Evolutionary conservation across 176 grass and related monocot species (phyloP), one percentile per base, ranked within the genome.

Genomic region (Poa pratensis): DNA sequence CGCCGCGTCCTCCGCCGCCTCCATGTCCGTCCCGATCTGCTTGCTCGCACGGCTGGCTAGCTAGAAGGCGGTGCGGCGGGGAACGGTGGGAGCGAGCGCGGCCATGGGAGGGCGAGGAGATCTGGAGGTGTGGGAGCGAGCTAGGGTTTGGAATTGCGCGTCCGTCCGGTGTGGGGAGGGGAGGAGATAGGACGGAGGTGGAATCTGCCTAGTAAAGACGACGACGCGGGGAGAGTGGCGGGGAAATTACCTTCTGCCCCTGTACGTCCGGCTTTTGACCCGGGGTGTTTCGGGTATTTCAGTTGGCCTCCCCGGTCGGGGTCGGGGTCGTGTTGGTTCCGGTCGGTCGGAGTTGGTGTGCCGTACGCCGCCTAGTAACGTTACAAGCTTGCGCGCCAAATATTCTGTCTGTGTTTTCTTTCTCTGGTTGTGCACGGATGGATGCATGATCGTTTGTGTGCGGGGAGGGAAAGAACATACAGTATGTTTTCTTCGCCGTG

Each of bases 41-140:
- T 37, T 45, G 42, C 40, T 45, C 9, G 42, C 42, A 1, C 42
- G 42, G 9, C 1, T 8, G 39, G 42, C 42, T 45, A 14, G 1
- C 43, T 73, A 73, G 70, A 1, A 27, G 23, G 11, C 42, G 7
- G 69, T 34, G 7, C 3, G 39, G 2, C 18, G 3, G 28, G 30
- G 17, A 18, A 16, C 15, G 13, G 61, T 7, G 0, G 61, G 0
- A 2, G 39, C 9, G 51, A 4, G 16, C 0, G 28, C 28, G 52
- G 88, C 88, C 88, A 85, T 90, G 61, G 8, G 52, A 35, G 37
- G 37, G 37, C 37, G 37, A 7, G 6, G 37, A 9, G 83, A 82
- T 82, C 82, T 85, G 82, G 75, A 19, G 76, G 67, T 6, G 20
- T 1, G 19, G 34, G 2, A 46, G 43, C 42, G 14, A 48, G 22